A percentile compares a stretch with the other conserved stretches of the same genome.
Evolutionary conservation across 306 rosid genomes (phyloP).

Genomic region (Vicia faba): DNA sequence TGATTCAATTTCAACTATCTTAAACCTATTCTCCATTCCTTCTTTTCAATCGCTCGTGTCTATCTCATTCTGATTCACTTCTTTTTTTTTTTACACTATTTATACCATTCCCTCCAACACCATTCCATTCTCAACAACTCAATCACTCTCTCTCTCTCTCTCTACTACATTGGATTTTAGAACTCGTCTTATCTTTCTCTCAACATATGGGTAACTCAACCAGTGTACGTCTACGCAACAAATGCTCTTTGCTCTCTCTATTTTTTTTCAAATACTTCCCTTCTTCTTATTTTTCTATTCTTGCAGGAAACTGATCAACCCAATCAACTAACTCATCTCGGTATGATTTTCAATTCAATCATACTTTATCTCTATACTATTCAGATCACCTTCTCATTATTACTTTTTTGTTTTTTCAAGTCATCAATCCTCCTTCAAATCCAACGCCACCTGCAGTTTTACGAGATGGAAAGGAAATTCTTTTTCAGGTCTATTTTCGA

Average conservation of each 20-base stretch:
- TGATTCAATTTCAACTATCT: too few species aligned
- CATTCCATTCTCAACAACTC: too few species aligned
- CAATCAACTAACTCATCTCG: constrained; percentile 37
- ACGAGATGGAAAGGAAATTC: constrained; percentile 76
- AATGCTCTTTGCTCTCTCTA: not conserved
- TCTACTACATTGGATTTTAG: not conserved
- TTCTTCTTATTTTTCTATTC: not conserved
- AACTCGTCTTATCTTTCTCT: not conserved
- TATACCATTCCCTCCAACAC: too few species aligned
- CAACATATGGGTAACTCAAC: constrained; percentile 35
- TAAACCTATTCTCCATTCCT: too few species aligned
- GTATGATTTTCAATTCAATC: not conserved
- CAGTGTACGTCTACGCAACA: constrained; percentile 39
- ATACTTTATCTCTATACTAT: too few species aligned
- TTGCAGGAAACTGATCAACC: constrained; percentile 34
- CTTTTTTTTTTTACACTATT: too few species aligned
- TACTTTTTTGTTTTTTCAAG: too few species aligned
- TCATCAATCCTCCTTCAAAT: constrained; percentile 20
- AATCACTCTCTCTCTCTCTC: too few species aligned
- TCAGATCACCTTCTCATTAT: too few species aligned
- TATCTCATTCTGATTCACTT: too few species aligned
- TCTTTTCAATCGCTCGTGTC: too few species aligned
- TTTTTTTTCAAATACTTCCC: not conserved
- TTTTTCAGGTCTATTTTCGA: too few species aligned
- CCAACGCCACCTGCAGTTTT: constrained; percentile 53